Evolutionary conservation across 2,329 filamentous ascomycete species (phyloP), one percentile per base, ranked within the genome.

Genomic region (Botrytis byssoidea): DNA sequence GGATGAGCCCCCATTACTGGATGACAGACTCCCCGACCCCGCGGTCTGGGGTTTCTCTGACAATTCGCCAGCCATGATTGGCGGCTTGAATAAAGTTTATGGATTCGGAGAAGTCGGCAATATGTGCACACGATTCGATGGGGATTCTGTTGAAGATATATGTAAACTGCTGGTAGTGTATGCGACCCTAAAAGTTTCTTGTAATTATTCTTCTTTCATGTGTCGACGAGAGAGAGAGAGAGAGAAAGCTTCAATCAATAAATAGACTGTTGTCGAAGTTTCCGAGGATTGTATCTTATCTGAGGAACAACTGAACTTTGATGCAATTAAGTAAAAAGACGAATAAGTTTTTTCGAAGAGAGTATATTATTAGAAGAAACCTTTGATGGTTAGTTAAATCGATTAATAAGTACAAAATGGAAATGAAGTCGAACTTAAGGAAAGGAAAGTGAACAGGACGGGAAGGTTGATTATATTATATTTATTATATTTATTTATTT

Each of bases 21-120:
- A 79, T 42, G 78, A 29, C 42, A 51, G 76, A 57, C 59, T 76
- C 32, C 35, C 74, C 37, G 57, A 65, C 42, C 55, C 73, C 69
- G 73, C 73, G 60, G 79, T 80, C 60, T 73, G 71, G 22, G 76
- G 46, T 55, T 80, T 81, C 72, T 80, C 79, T 46, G 75, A 70
- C 32, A 74, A 71, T 40, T 79, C 77, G 77, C 76, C 78, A 74
- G 77, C 79, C 79, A 81, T 80, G 71, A 66, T 75, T 71, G 78
- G 77, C 76, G 76, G 75, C 76, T 72, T 32, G 29, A n/a, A 32
- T 25, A 22, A 20, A 22, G 55, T 6, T 35, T 16, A 48, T 57
- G 44, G 35, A 14, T 35, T 32, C 25, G 44, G 25, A 32, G 60
- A 67, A 37, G 32, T 59, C 35, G 37, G 25, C 25, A 40, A 16